phyloP scores from a whole-genome alignment of 805 yeast genomes.

The Torulaspora maleeae region DNA sequence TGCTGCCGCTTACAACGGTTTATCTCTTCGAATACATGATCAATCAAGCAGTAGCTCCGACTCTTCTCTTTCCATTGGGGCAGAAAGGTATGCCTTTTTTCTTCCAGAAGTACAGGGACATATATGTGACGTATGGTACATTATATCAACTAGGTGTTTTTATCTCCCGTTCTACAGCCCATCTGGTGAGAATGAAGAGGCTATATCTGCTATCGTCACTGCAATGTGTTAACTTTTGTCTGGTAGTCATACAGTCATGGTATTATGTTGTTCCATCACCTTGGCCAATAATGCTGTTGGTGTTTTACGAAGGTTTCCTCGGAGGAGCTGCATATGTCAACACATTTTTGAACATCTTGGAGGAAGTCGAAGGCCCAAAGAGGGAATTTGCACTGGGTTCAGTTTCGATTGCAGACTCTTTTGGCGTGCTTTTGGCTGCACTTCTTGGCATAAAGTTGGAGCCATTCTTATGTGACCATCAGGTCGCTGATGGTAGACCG shows the following conservation, averaged over 20 bases:
- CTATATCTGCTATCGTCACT: conserved; percentile 60
- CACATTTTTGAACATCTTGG: conserved; percentile 75
- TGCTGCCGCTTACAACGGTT: conserved; percentile 80
- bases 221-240: conserved; percentile 58
- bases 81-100: conserved; percentile 46
- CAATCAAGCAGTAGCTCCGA: conserved; percentile 90
- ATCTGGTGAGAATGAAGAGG: conserved; percentile 52
- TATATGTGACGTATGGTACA: conserved; percentile 87
- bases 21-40: conserved; percentile 83
- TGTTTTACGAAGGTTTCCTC: conserved; percentile 82
- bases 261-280: conserved; percentile 53
- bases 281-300: conserved; percentile 55
- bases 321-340: conserved; percentile 92
- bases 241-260: conserved; percentile 62
- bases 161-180: conserved; percentile 79
- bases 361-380: conserved; percentile 45
- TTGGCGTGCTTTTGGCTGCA: conserved; percentile 83
- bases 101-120: conserved; percentile 68
- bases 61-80: conserved; percentile 70
- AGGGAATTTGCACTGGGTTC: conserved; percentile 80
- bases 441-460: conserved; percentile 70
- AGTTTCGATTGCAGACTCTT: conserved; percentile 76
- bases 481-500: conserved; percentile 64
- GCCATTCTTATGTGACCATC: conserved; percentile 63
- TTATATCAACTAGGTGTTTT: conserved; percentile 90